Evolutionary conservation across 352 stramenopile species (phyloP).

Genomic region (Phytopythium cucurbitacearum): DNA sequence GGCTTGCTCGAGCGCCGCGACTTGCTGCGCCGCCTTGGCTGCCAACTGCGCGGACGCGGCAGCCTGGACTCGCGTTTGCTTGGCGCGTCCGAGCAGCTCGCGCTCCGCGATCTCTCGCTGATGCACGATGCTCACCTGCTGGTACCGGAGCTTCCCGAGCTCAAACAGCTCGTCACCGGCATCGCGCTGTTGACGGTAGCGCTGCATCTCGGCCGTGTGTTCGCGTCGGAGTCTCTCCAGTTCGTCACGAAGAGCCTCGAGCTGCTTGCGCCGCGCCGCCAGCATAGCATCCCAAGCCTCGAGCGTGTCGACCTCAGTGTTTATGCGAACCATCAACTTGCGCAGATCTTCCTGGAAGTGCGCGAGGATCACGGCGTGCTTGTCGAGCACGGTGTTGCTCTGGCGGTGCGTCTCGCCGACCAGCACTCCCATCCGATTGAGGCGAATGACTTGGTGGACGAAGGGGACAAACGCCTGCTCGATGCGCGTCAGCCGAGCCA

Average conservation of each 20-base stretch:
- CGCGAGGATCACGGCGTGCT: conserved; percentile 36
- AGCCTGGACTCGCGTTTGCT: conserved; percentile 28
- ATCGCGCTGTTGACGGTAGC: conserved; percentile 54
- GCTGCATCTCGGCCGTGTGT: conserved; percentile 59
- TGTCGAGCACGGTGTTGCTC: conserved; percentile 32
- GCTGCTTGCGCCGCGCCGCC: conserved; percentile 45
- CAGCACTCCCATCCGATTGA: conserved; percentile 32
- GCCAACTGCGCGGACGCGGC: conserved; percentile 7
- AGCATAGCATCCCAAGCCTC: conserved; percentile 76
- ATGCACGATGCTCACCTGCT: conserved; percentile 46
- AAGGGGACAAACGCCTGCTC: conserved; percentile 78
- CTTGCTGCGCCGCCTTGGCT: conserved; percentile 14
- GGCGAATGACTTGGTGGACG: conserved; percentile 61
- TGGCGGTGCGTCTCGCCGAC: conserved; percentile 36
- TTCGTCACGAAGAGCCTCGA: conserved; percentile 54
- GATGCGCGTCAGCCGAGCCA: conserved; percentile 49
- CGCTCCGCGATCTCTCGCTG: conserved; percentile 36
- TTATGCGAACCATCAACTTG: conserved; percentile 42
- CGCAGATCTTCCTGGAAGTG: conserved; percentile 60
- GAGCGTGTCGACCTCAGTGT: conserved; percentile 43
- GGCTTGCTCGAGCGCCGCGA: conserved; percentile 8
- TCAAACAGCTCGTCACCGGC: conserved; percentile 61
- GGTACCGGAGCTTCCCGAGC: conserved; percentile 47
- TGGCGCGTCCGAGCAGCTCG: conserved; percentile 28
- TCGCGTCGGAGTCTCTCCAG: conserved; percentile 47